Base-by-base conservation (phyloP, 2,329 filamentous ascomycete species). In the Exophiala mesophila region DNA sequence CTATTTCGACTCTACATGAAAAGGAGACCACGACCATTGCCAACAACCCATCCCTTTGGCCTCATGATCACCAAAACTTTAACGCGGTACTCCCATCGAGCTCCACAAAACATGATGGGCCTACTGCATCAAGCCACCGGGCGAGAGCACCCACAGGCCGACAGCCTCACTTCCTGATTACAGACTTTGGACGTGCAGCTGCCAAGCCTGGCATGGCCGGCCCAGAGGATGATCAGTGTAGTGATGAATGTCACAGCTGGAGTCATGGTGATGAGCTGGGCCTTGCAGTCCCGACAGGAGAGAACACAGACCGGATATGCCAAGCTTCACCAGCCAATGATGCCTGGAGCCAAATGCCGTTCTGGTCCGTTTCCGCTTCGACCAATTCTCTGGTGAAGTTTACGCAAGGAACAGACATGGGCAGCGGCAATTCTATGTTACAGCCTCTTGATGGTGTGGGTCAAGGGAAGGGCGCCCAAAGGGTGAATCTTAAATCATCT, bases 231-330 rank as follows among this genome's bases (percentile, higher is more conserved):
- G 47, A 53, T 39, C 32, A 31, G 15, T 53, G 45, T 17, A 47
- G 45, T 21, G 33, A 44, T 20, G 38, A 49, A 13, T 45, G 43
- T 16, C 24, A 42, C 39, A 53, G 47, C 34, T 53, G 47, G 50
- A 44, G 39, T 21, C 42, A 49, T 17, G 47, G 47, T 13, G 50
- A 53, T 35, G 47, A 50, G 16, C 37, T 21, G 3, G 50, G 39
- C 17, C 41, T 49, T 29, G 44, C 47, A 16, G 34, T 53, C 6
- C 15, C 34, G 16, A 7, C 36, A 26, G 33, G n/a, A 3, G 18
- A 36, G 9, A 21, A 6, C 23, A 12, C 6, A 26, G 7, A 16
- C 4, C 9, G 5, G 3, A 10, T 19, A 1, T 10, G 23, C 2
- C 33, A 30, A 5, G 44, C 32, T 33, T 24, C n/a, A 12, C 41